These are phyloP conservation scores for Pestalotiopsis fici DNA, from an alignment of 2,329 filamentous ascomycete genomes.

Conservation along the genomic window DNA sequence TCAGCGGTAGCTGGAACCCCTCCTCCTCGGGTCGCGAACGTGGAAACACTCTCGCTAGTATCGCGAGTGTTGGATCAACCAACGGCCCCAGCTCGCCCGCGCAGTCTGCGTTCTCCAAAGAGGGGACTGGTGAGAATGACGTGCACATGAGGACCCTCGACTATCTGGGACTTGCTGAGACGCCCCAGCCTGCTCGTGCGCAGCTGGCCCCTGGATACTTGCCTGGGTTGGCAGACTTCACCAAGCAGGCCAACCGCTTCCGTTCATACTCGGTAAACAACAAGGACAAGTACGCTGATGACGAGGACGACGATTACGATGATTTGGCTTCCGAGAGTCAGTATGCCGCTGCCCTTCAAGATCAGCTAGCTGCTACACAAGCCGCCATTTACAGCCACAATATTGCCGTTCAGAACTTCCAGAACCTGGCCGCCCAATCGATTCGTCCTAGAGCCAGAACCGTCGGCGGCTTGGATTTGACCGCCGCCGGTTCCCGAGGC, in stretches of 20 bases:
- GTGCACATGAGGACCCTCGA: slow-evolving; percentile 89
- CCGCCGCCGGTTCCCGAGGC: slow-evolving; percentile 64
- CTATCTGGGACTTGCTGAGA: slow-evolving; percentile 93
- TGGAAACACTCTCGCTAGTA: slow-evolving; percentile 79
- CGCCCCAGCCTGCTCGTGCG: slow-evolving; percentile 77
- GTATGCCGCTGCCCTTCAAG: slow-evolving; percentile 65
- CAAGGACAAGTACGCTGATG: slow-evolving; percentile 93
- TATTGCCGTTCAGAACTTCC: slow-evolving; percentile 72
- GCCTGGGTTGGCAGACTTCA: slow-evolving; percentile 73
- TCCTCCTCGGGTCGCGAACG: slow-evolving; percentile 66
- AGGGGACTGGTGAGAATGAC: slow-evolving; percentile 82
- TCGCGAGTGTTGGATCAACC: slow-evolving; percentile 78
- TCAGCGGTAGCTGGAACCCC: slow-evolving; percentile 76
- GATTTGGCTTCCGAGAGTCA: slow-evolving; percentile 55
- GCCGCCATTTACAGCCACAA: slow-evolving; percentile 87
- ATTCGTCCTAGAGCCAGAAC: slow-evolving; percentile 86
- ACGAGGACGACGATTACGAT: slow-evolving; percentile 78
- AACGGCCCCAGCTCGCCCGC: slow-evolving; percentile 88
- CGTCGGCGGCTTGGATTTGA: slow-evolving; percentile 78
- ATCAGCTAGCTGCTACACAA: slow-evolving; percentile 64
- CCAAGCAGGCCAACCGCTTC: slow-evolving; percentile 81
- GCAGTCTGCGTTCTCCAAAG: slow-evolving; percentile 82
- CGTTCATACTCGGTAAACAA: slow-evolving; percentile 98
- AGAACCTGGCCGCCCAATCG: slow-evolving; percentile 80
- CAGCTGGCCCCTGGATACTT: slow-evolving; percentile 76